phyloP scores from a whole-genome alignment of 2,329 filamentous ascomycete species.

The Didymella glomerata region DNA sequence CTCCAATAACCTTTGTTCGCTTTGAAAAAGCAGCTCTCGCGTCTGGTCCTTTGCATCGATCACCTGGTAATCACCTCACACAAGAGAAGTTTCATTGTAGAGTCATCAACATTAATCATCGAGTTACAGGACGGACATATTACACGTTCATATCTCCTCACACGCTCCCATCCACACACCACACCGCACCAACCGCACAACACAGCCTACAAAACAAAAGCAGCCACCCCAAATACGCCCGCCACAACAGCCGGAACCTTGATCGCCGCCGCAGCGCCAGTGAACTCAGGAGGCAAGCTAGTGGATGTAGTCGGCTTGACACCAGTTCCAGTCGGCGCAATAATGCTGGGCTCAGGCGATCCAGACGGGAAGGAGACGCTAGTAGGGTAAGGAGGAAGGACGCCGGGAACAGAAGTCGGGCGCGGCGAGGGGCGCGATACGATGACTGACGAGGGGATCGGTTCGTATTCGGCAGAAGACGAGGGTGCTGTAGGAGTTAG shows the following conservation, averaged over 20 bases:
- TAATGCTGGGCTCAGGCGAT: neutral
- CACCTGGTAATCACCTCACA: too few species aligned
- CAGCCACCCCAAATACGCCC: slow-evolving; percentile 31
- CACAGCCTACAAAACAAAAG: slow-evolving; percentile 30
- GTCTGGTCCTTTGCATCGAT: too few species aligned
- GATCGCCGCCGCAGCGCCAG: slow-evolving; percentile 28
- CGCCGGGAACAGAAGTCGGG: slow-evolving; percentile 3
- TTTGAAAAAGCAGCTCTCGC: too few species aligned
- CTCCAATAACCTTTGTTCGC: too few species aligned
- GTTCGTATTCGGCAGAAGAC: neutral
- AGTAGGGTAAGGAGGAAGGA: slow-evolving; percentile 26
- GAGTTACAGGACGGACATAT: too few species aligned
- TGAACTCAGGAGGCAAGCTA: slow-evolving; percentile 28
- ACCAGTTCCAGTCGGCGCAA: slow-evolving; percentile 20
- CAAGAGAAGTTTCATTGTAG: too few species aligned
- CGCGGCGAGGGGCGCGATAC: slow-evolving; percentile 10
- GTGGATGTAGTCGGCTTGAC: slow-evolving; percentile 1
- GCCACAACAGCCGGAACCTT: slow-evolving; percentile 28
- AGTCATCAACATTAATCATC: too few species aligned
- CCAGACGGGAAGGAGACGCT: slow-evolving; percentile 2
- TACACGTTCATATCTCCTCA: neutral
- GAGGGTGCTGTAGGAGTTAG: neutral
- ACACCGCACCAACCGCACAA: neutral
- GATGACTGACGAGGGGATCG: slow-evolving; percentile 15
- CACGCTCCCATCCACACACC: too few species aligned